Percentiles rank a stretch among this genome's conserved stretches.
phyloP scores from a whole-genome alignment of 2,329 filamentous ascomycete species.

The Aspergillus ochraceus region DNA sequence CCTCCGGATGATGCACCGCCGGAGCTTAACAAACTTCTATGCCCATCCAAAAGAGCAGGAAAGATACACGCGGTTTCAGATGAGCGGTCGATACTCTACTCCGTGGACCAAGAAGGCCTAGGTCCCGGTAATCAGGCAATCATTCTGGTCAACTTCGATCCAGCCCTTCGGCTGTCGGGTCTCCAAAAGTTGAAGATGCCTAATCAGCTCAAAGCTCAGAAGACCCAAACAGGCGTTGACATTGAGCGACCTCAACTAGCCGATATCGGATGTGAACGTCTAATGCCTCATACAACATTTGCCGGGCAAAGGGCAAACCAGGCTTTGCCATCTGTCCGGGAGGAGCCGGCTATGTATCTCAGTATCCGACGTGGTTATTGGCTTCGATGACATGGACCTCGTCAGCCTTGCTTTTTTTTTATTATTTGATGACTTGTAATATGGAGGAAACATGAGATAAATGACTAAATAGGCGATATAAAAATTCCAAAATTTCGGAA shows the following conservation, averaged over 20 bases:
- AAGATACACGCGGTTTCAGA: slow-evolving; percentile 37
- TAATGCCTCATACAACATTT: slow-evolving; percentile 10
- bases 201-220: background rate
- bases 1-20: slow-evolving; percentile 40
- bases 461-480: background rate
- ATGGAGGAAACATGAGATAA: no score
- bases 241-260: slow-evolving; percentile 17
- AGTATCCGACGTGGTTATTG: slow-evolving; percentile 29
- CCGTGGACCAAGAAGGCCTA: slow-evolving; percentile 30
- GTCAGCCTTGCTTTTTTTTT: no score
- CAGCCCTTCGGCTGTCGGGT: slow-evolving; percentile 31
- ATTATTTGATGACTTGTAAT: no score
- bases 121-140: slow-evolving; percentile 29
- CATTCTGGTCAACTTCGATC: slow-evolving; percentile 43
- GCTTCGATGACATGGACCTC: slow-evolving; percentile 18
- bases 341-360: slow-evolving; percentile 29
- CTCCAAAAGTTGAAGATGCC: slow-evolving; percentile 14
- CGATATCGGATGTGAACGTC: slow-evolving; percentile 12
- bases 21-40: slow-evolving; percentile 40
- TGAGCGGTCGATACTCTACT: slow-evolving; percentile 43
- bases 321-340: slow-evolving; percentile 24
- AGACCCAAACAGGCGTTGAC: slow-evolving; percentile 4
- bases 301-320: slow-evolving; percentile 12
- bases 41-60: slow-evolving; percentile 35
- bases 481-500: background rate